Evolutionary conservation across 805 yeast genomes (phyloP).

Genomic region (Kazachstania bromeliacearum): DNA sequence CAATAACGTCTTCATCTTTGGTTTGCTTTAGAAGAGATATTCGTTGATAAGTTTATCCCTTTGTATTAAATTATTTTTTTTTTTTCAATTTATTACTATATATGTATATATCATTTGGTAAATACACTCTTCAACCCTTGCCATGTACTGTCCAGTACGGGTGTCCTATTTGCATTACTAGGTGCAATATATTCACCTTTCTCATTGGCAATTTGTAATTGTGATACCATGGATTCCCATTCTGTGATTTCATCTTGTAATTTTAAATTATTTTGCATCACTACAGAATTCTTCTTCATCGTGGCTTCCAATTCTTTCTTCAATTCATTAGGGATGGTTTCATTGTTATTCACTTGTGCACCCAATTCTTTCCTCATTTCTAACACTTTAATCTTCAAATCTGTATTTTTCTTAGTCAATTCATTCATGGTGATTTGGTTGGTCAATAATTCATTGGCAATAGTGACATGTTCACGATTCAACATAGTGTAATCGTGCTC

Average conservation of each 20-base stretch:
- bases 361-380: conserved; percentile 35
- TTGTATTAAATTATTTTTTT: background rate
- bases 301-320: conserved; percentile 47
- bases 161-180: conserved; percentile 1
- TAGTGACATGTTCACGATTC: conserved; percentile 73
- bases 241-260: conserved; percentile 43
- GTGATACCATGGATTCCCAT: conserved; percentile 35
- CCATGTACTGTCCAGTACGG: conserved; percentile 12
- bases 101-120: conserved; percentile 4
- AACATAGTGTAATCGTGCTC: conserved; percentile 64
- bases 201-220: conserved; percentile 27
- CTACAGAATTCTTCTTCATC: conserved; percentile 51
- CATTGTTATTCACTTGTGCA: conserved; percentile 26
- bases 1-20: too few relatives aligned
- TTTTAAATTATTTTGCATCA: conserved; percentile 51
- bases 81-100: background rate
- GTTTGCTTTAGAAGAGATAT: too few relatives aligned
- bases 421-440: conserved; percentile 61
- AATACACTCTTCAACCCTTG: conserved; percentile 14
- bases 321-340: conserved; percentile 31
- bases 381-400: conserved; percentile 40
- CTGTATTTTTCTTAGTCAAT: conserved; percentile 62
- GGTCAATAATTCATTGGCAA: conserved; percentile 79
- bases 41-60: background rate
- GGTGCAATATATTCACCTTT: conserved; percentile 4